phyloP scores from a whole-genome alignment of 768 basidiomycete genomes.

The Cystobasidium onofrii region DNA sequence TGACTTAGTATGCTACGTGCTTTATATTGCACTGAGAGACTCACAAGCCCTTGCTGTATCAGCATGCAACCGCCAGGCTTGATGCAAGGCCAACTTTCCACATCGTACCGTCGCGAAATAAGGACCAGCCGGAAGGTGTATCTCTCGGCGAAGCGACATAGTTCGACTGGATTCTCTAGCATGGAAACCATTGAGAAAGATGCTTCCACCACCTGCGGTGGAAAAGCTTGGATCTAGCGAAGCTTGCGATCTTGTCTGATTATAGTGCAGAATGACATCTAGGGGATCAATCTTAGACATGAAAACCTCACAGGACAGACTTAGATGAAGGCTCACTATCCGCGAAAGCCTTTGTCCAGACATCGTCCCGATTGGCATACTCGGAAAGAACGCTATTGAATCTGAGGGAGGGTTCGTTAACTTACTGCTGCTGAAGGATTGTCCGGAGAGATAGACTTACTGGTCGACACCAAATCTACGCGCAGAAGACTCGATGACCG shows the following conservation, averaged over 20 bases:
- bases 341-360: background rate
- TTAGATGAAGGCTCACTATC: background rate
- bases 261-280: slow-evolving; percentile 8
- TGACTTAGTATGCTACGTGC: too few relatives aligned
- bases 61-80: slow-evolving; percentile 26
- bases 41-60: slow-evolving; percentile 13
- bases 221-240: background rate
- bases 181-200: slow-evolving; percentile 8
- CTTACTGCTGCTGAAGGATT: too few relatives aligned
- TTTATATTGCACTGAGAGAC: background rate
- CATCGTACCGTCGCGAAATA: background rate
- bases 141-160: background rate
- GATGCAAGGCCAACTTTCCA: background rate
- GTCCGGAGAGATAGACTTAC: background rate
- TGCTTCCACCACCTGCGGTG: background rate
- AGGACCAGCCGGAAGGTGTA: background rate
- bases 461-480: background rate
- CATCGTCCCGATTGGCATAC: background rate
- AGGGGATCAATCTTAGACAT: background rate
- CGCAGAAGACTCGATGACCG: background rate
- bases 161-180: background rate
- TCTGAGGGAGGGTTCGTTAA: background rate
- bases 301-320: background rate
- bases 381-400: background rate
- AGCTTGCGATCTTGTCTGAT: background rate